Evolutionary conservation across 306 rosid genomes (phyloP).

Genomic region (Pueraria montana): DNA sequence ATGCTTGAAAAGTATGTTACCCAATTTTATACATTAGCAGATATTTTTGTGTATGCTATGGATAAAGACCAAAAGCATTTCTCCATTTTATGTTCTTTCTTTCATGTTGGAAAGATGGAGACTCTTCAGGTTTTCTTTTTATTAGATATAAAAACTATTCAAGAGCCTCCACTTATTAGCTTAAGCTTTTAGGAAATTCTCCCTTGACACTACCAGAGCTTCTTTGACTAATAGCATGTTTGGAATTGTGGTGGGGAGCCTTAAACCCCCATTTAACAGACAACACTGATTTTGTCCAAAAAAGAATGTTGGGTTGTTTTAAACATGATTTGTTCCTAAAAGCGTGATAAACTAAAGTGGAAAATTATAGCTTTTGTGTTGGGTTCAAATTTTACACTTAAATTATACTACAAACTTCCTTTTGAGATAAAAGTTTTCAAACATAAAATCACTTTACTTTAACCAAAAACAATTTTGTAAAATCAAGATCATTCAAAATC

Average conservation of each 20-base stretch:
- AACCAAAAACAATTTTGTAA: background rate
- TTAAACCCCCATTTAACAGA: background rate
- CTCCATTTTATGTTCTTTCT: slow-evolving; percentile 15
- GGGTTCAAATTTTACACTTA: background rate
- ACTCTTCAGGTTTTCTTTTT: background rate
- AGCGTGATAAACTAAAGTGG: background rate
- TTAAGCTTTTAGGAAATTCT: background rate
- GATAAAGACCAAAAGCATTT: slow-evolving; percentile 11
- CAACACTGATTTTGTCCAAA: background rate
- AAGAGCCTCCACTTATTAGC: background rate
- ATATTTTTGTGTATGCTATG: background rate
- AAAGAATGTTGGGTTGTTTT: background rate
- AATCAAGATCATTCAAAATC: background rate
- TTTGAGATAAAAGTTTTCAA: background rate
- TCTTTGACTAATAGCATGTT: background rate
- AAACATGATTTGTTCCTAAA: background rate
- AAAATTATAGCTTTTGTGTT: background rate
- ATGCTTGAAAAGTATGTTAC: background rate
- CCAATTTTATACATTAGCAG: background rate
- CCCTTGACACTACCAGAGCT: background rate
- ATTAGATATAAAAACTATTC: slow-evolving; percentile 13
- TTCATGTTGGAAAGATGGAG: slow-evolving; percentile 2
- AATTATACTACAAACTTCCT: background rate
- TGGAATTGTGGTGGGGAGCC: background rate
- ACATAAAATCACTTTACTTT: background rate